Conservation (phyloP, 1,284 basidiomycete species). For the Ustilago cynodontis region DNA sequence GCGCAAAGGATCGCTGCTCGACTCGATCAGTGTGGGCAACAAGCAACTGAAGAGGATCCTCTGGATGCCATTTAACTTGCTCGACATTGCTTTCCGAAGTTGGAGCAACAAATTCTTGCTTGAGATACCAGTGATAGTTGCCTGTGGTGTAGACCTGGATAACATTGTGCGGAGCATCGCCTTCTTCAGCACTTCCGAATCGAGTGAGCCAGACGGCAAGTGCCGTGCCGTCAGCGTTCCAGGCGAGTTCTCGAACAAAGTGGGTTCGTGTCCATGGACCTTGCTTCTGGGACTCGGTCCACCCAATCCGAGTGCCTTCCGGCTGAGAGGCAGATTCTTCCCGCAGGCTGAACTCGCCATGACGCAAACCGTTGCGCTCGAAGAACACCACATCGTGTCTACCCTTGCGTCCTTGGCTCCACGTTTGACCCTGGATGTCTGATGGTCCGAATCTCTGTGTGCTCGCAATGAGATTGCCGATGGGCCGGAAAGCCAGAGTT, state of each 20-base stretch:
- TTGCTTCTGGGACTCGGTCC: slow-evolving; percentile 25
- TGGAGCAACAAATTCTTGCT: slow-evolving; percentile 56
- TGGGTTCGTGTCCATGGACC: slow-evolving; percentile 53
- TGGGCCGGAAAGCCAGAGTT: slow-evolving; percentile 85
- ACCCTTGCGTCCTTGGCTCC: slow-evolving; percentile 63
- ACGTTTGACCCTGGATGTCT: slow-evolving; percentile 71
- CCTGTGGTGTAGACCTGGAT: slow-evolving; percentile 93
- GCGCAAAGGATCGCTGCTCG: slow-evolving; percentile 77
- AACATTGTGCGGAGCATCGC: slow-evolving; percentile 11
- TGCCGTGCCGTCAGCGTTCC: slow-evolving; percentile 90
- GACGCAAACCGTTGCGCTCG: slow-evolving; percentile 91
- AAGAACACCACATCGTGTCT: slow-evolving; percentile 93
- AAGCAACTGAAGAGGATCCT: slow-evolving; percentile 78
- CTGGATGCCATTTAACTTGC: slow-evolving; percentile 89
- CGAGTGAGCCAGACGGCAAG: slow-evolving; percentile 83
- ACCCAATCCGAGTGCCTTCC: slow-evolving; percentile 60
- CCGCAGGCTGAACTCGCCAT: slow-evolving; percentile 86
- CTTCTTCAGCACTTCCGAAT: not conserved
- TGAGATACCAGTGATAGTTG: slow-evolving; percentile 90
- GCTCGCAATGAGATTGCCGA: slow-evolving; percentile 83
- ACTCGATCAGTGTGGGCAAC: slow-evolving; percentile 74
- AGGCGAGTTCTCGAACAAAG: slow-evolving; percentile 81
- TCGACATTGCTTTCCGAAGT: slow-evolving; percentile 14
- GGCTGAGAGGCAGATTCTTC: slow-evolving; percentile 71
- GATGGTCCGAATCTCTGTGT: slow-evolving; percentile 84